These are phyloP conservation scores for Vanrija humicola DNA, from an alignment of 1,284 basidiomycete species.

Conservation along the genomic window DNA sequence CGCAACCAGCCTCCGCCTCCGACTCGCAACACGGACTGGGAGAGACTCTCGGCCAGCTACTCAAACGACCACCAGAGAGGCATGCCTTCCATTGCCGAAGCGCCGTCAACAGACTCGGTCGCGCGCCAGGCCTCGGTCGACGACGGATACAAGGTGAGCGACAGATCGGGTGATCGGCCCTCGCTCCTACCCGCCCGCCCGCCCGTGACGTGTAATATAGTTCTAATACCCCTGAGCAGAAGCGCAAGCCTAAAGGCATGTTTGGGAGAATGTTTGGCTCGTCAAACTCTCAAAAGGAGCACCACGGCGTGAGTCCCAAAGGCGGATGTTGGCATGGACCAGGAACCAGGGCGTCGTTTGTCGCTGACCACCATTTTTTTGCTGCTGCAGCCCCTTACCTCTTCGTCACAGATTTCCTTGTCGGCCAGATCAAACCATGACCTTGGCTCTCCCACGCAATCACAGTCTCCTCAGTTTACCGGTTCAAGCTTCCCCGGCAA, in stretches of 20 bases:
- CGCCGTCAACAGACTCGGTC: slow-evolving; percentile 10
- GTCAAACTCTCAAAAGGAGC: slow-evolving; percentile 11
- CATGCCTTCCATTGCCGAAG: slow-evolving; percentile 33
- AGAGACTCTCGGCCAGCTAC: not conserved
- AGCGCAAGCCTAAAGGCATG: slow-evolving; percentile 42
- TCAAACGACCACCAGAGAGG: slow-evolving; percentile 5
- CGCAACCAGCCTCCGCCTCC: not conserved
- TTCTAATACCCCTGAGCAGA: slow-evolving; percentile 24
- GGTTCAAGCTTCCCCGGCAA: too few species aligned
- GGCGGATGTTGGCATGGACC: not conserved
- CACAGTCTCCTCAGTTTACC: too few species aligned
- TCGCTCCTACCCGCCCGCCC: too few species aligned
- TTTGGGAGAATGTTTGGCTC: slow-evolving; percentile 47
- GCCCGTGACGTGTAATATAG: not conserved
- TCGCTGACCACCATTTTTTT: too few species aligned
- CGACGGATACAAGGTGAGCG: slow-evolving; percentile 33
- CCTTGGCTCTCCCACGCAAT: slow-evolving; percentile 1
- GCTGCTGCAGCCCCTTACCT: slow-evolving; percentile 9
- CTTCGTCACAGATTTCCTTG: slow-evolving; percentile 10
- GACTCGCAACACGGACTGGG: not conserved
- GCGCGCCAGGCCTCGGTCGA: slow-evolving; percentile 22
- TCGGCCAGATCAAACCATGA: slow-evolving; percentile 3
- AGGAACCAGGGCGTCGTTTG: too few species aligned
- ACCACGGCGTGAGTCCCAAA: slow-evolving; percentile 2
- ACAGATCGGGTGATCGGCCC: too few species aligned